Evolutionary conservation across 2,329 filamentous ascomycete species (phyloP), one percentile per base, ranked within the genome.

Genomic region (Penicillium sp.): DNA sequence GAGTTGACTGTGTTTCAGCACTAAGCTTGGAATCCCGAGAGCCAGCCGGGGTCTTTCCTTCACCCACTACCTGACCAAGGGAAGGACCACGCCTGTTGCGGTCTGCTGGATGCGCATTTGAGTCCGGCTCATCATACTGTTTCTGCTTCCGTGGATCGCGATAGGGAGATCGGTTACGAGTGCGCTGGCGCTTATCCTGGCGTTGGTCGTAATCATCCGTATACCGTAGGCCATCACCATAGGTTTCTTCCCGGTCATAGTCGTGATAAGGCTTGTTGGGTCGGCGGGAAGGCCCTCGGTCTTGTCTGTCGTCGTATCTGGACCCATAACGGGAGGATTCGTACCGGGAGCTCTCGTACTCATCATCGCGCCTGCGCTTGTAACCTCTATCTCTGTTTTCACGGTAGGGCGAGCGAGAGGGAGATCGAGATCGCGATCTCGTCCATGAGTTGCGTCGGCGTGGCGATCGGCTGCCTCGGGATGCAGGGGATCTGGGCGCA

Each of bases 1-100:
- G 79, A 77, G 81, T 82, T 83, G 84, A 79, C 75, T 77, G 78
- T 82, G 76, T 79, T 86, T 90, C 88, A 89, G 85, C 81, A 80
- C 87, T 79, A 77, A 81, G 72, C 82, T 78, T 86, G 74, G 77
- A 75, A 77, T 77, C 73, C 77, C 76, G 81, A 81, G 80, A 81
- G 78, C 76, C 79, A 76, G 82, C 78, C 78, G 78, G 79, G 78
- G 81, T 78, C 73, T 81, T 78, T 76, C 79, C 82, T 80, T 84
- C 85, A 79, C 82, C 85, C 81, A 82, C 81, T 80, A 80, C 82
- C 76, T 82, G 78, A 77, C 84, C 81, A 76, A 77, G 79, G 72
- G 71, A 75, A 70, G 79, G 73, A 70, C 77, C 79, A 67, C 74
- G 77, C 67, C 79, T 77, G 69, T 79, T 72, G 54, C 66, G 66